A percentile compares a stretch with the other conserved stretches of the same genome.
Evolutionary conservation across 2,329 filamentous ascomycete genomes (phyloP).

Genomic region (Graphiopsis chlorocephala): DNA sequence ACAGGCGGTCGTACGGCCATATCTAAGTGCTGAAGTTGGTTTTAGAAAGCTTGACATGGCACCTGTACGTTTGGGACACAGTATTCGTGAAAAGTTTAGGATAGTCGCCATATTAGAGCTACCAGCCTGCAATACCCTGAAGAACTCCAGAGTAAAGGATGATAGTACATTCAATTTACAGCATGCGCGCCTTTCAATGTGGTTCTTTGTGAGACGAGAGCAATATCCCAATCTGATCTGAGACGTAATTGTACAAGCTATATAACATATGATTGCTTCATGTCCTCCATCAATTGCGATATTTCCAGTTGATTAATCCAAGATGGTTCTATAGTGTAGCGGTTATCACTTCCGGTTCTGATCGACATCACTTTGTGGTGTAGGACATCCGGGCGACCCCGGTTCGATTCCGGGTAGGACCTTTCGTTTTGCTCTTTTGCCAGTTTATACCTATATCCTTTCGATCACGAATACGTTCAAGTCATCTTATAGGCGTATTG

Average conservation of each 20-base stretch:
- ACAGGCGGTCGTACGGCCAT: not conserved
- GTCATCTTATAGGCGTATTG: too few relatives aligned
- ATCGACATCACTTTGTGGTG: not conserved
- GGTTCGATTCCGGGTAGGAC: not conserved
- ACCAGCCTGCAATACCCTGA: not conserved
- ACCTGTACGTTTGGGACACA: not conserved
- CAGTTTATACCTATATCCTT: not conserved
- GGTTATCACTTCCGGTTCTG: constrained; percentile 5
- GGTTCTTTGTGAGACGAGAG: too few relatives aligned
- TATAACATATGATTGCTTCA: too few relatives aligned
- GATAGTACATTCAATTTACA: too few relatives aligned
- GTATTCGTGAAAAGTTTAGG: not conserved
- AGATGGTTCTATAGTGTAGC: not conserved
- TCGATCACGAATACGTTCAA: too few relatives aligned
- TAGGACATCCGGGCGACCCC: not conserved
- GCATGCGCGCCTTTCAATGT: too few relatives aligned
- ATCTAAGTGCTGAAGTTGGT: not conserved
- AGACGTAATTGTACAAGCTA: too few relatives aligned
- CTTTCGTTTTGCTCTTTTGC: not conserved
- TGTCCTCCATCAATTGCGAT: not conserved
- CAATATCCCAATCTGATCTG: too few relatives aligned
- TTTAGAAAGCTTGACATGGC: not conserved
- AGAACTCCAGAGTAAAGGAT: too few relatives aligned
- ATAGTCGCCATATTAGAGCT: not conserved
- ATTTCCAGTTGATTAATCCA: not conserved